Evolutionary conservation across 176 grass and related monocot species (phyloP).

Genomic region (Juncus effusus): DNA sequence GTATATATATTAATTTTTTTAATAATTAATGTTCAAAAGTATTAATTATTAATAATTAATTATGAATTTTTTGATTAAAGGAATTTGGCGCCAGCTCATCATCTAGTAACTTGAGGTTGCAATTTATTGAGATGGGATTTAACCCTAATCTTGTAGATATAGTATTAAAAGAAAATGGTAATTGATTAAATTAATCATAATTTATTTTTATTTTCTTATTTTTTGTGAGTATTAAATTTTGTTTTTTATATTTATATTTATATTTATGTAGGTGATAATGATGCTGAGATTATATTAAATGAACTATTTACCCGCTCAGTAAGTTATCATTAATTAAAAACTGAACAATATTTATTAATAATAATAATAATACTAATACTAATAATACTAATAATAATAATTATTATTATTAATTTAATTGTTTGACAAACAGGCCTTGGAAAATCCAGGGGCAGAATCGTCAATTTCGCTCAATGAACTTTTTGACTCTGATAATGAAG

Average conservation of each 20-base stretch:
- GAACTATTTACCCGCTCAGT: constrained; percentile 57
- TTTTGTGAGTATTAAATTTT: constrained; percentile 25
- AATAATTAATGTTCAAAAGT: neutral
- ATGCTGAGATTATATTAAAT: constrained; percentile 57
- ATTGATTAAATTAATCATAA: constrained; percentile 12
- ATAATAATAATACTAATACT: neutral
- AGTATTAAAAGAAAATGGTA: constrained; percentile 66
- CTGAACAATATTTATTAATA: neutral
- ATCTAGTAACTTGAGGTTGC: constrained; percentile 40
- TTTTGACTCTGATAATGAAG: constrained; percentile 70
- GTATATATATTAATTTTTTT: constrained; percentile 21
- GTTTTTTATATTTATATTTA: constrained; percentile 29
- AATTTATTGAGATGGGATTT: constrained; percentile 82
- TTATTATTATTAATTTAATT: constrained; percentile 20
- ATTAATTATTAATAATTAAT: neutral
- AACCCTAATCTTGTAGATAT: constrained; percentile 57
- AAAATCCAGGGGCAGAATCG: constrained; percentile 48
- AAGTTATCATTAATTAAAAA: constrained; percentile 35
- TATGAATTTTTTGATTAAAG: constrained; percentile 30
- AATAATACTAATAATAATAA: neutral
- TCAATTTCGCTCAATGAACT: constrained; percentile 58
- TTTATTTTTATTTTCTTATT: neutral
- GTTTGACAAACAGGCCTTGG: constrained; percentile 38
- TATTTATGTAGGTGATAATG: constrained; percentile 50
- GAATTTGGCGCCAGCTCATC: constrained; percentile 53